phyloP scores from a whole-genome alignment of 2,329 filamentous ascomycete species.

The Xylaria sp. region DNA sequence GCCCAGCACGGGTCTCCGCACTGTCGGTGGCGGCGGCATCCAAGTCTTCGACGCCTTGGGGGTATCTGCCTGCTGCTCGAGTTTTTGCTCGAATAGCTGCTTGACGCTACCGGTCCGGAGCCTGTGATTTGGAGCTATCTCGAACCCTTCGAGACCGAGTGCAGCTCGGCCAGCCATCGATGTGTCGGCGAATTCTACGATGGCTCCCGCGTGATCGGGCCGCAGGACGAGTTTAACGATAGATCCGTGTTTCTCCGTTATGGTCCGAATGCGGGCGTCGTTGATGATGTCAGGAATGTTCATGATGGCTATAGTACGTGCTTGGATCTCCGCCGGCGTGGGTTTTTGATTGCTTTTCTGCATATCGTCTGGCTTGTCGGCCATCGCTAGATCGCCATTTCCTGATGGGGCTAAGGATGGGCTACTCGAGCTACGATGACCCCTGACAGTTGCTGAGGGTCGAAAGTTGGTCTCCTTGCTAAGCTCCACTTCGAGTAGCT shows the following conservation, averaged over 20 bases:
- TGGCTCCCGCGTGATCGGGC: constrained; percentile 84
- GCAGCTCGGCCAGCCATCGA: constrained; percentile 77
- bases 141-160: constrained; percentile 65
- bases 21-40: constrained; percentile 57
- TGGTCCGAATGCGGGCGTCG: constrained; percentile 78
- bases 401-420: constrained; percentile 52
- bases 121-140: constrained; percentile 62
- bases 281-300: constrained; percentile 93
- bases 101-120: constrained; percentile 65
- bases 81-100: constrained; percentile 64
- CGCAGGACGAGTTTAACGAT: constrained; percentile 82
- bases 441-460: constrained; percentile 59
- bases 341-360: constrained; percentile 47
- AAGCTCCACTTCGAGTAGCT: constrained; percentile 73
- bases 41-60: constrained; percentile 48
- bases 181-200: constrained; percentile 81
- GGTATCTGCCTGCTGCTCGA: constrained; percentile 53
- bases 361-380: constrained; percentile 43
- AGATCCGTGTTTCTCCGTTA: constrained; percentile 76
- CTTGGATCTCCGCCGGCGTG: constrained; percentile 61
- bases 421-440: constrained; percentile 48
- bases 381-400: constrained; percentile 55
- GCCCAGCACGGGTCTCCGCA: constrained; percentile 57
- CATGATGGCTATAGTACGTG: constrained; percentile 82
- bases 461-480: constrained; percentile 67